Percentiles rank a stretch among this genome's conserved stretches.
phyloP scores from a whole-genome alignment of 73 alveolate species.

The Tetrahymena thermophila region DNA sequence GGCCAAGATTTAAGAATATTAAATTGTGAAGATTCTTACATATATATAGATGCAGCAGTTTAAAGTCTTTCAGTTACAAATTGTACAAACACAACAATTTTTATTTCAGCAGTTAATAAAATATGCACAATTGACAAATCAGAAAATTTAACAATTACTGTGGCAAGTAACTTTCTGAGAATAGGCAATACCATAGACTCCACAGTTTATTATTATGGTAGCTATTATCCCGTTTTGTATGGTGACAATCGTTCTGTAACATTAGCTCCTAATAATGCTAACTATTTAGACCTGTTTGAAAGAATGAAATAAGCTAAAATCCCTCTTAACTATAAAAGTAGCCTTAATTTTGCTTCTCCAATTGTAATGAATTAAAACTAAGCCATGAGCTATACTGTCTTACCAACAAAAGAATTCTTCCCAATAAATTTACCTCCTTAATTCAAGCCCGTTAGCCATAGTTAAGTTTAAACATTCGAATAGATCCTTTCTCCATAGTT shows the following conservation, averaged over 20 bases:
- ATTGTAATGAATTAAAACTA: conserved; percentile 21
- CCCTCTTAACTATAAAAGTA: conserved; percentile 15
- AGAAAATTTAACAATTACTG: conserved; percentile 38
- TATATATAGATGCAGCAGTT: conserved; percentile 36
- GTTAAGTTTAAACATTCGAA: conserved; percentile 20
- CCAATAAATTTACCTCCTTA: conserved; percentile 20
- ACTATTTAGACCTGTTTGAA: conserved; percentile 10
- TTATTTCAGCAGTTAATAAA: conserved; percentile 34
- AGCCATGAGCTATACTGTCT: conserved; percentile 16
- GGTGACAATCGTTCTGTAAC: conserved; percentile 45
- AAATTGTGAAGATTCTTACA: conserved; percentile 46
- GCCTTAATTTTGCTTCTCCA: conserved; percentile 35
- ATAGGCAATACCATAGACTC: conserved; percentile 35
- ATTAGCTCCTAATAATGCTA: conserved; percentile 44
- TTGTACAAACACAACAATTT: conserved; percentile 40
- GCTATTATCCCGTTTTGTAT: conserved; percentile 37
- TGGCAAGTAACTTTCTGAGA: conserved; percentile 33
- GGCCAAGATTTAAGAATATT: conserved; percentile 37
- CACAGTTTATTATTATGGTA: conserved; percentile 31
- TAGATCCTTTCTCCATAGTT: not conserved
- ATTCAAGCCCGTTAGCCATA: not conserved
- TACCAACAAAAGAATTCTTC: conserved; percentile 31
- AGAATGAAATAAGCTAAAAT: conserved; percentile 24
- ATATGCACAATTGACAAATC: conserved; percentile 37
- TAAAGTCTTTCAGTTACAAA: conserved; percentile 22